A percentile compares a stretch with the other conserved stretches of the same genome.
Evolutionary conservation across 2,329 filamentous ascomycete genomes (phyloP).

Genomic region (Fusarium vanettenii): DNA sequence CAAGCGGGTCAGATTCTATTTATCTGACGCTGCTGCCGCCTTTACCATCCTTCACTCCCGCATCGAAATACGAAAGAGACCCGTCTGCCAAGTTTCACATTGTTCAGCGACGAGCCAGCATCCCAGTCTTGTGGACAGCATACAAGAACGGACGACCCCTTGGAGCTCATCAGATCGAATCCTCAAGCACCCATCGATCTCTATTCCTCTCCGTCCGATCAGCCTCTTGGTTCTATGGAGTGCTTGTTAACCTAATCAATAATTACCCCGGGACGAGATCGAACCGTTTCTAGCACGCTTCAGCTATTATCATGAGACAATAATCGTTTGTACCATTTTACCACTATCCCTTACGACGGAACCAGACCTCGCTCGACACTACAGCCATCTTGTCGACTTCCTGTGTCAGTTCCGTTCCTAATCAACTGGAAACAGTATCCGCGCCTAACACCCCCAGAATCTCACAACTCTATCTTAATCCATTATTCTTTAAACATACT

Average conservation of each 20-base stretch:
- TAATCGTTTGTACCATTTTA: slow-evolving; percentile 29
- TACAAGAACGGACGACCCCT: slow-evolving; percentile 37
- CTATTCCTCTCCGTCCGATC: slow-evolving; percentile 8
- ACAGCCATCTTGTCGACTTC: slow-evolving; percentile 24
- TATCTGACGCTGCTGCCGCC: slow-evolving; percentile 32
- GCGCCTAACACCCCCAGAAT: slow-evolving; percentile 14
- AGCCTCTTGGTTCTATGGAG: slow-evolving; percentile 12
- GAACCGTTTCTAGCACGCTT: slow-evolving; percentile 18
- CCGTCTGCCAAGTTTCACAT: slow-evolving; percentile 29
- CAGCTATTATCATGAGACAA: slow-evolving; percentile 27
- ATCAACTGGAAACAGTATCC: neutral
- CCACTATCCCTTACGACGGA: slow-evolving; percentile 19
- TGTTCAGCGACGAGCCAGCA: slow-evolving; percentile 22
- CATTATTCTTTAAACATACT: neutral
- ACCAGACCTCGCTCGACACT: slow-evolving; percentile 14
- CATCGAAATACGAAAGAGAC: slow-evolving; percentile 31
- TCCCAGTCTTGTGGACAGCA: slow-evolving; percentile 27
- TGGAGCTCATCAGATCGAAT: slow-evolving; percentile 20
- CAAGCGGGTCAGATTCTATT: slow-evolving; percentile 35
- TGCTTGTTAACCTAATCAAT: slow-evolving; percentile 35
- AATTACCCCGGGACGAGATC: slow-evolving; percentile 37
- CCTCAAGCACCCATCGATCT: slow-evolving; percentile 27
- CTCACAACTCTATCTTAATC: slow-evolving; percentile 11
- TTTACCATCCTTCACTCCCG: slow-evolving; percentile 18
- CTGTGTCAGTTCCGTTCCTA: slow-evolving; percentile 6